Conservation (phyloP, 2,329 filamentous ascomycete species). For the Colletotrichum australisinense region DNA sequence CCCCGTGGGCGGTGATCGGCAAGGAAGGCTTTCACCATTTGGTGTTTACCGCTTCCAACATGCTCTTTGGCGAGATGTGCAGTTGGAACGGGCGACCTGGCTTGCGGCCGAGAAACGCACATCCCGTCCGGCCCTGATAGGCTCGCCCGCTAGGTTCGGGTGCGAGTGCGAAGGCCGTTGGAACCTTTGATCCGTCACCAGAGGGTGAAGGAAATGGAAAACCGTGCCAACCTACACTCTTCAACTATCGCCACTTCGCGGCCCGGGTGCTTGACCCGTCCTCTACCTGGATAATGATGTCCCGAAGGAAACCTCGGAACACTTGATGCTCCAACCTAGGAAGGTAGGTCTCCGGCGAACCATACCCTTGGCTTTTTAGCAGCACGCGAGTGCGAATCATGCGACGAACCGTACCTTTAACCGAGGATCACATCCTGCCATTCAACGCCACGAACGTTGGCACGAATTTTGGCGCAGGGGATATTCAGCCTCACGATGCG, state of each 20-base stretch:
- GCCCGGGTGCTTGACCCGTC: background rate
- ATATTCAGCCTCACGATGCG: background rate
- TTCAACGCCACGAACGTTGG: background rate
- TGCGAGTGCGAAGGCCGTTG: background rate
- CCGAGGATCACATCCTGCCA: background rate
- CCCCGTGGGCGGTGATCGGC: background rate
- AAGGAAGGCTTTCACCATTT: background rate
- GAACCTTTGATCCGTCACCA: background rate
- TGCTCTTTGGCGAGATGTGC: background rate
- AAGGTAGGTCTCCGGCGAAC: background rate
- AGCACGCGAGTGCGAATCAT: background rate
- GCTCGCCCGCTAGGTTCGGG: background rate
- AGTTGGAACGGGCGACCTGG: background rate
- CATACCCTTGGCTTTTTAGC: background rate
- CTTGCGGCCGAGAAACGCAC: background rate
- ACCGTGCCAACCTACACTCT: background rate
- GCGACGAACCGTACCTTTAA: background rate
- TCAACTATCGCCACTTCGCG: conserved; percentile 2
- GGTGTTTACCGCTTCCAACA: background rate
- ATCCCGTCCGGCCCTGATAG: background rate
- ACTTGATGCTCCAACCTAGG: background rate
- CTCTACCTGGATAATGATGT: background rate
- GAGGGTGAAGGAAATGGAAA: background rate
- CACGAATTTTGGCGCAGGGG: background rate
- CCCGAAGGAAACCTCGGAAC: conserved; percentile 1